These are phyloP conservation scores for Nothophytophthora sp. DNA, from an alignment of 352 stramenopile species.

Conservation along the genomic window DNA sequence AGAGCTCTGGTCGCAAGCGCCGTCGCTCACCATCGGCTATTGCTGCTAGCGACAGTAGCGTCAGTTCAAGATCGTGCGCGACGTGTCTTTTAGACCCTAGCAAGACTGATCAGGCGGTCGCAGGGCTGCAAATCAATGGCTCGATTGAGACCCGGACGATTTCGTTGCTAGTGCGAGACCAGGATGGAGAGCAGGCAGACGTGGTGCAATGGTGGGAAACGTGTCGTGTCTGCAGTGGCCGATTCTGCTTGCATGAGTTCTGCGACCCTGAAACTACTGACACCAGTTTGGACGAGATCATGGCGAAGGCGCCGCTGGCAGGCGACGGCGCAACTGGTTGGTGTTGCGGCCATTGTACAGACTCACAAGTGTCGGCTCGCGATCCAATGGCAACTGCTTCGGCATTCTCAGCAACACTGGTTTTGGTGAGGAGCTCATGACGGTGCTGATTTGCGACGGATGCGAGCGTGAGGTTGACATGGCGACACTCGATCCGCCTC, in stretches of 20 bases:
- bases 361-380: constrained; percentile 9
- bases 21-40: constrained; percentile 8
- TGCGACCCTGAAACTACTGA: constrained; percentile 30
- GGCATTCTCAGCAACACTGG: neutral
- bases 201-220: constrained; percentile 29
- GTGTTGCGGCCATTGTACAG: constrained; percentile 33
- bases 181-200: constrained; percentile 7
- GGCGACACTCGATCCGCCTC: constrained; percentile 38
- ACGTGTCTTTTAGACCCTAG: constrained; percentile 14
- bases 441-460: constrained; percentile 65
- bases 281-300: constrained; percentile 17
- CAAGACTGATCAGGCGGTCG: constrained; percentile 1
- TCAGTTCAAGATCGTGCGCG: constrained; percentile 22
- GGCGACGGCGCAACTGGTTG: constrained; percentile 37
- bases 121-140: constrained; percentile 10
- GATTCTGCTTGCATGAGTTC: constrained; percentile 50
- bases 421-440: constrained; percentile 24
- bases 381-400: neutral
- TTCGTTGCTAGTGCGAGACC: constrained; percentile 33
- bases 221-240: constrained; percentile 29
- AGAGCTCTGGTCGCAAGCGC: constrained; percentile 21
- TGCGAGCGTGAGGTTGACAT: constrained; percentile 69
- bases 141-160: constrained; percentile 42
- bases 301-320: constrained; percentile 28
- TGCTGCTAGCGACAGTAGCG: no score